Evolutionary conservation across 257 asterid genomes (phyloP).

Genomic region (Lycium barbarum): DNA sequence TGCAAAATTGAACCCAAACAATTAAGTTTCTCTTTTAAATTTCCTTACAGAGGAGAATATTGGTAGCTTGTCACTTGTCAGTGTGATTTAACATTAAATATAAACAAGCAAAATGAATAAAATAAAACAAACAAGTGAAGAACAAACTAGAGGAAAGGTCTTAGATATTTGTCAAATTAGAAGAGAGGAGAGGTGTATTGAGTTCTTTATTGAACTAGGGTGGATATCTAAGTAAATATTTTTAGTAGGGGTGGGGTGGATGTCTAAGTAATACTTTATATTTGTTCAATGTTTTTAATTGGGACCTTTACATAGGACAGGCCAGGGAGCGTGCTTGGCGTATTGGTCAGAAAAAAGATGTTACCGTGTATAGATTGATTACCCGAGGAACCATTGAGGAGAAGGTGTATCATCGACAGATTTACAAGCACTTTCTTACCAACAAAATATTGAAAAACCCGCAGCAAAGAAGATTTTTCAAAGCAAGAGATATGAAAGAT

Average conservation of each 20-base stretch:
- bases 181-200: slow-evolving; percentile 12
- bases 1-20: background rate
- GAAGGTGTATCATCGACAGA: slow-evolving; percentile 98
- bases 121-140: background rate
- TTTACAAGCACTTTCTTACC: slow-evolving; percentile 94
- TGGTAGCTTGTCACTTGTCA: background rate
- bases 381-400: slow-evolving; percentile 99
- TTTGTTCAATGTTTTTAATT: slow-evolving; percentile 21
- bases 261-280: background rate
- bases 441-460: slow-evolving; percentile 95
- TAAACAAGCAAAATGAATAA: background rate
- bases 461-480: slow-evolving; percentile 94
- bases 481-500: slow-evolving; percentile 97
- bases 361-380: slow-evolving; percentile 86
- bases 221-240: background rate
- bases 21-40: background rate
- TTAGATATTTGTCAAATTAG: slow-evolving; percentile 11
- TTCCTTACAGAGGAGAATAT: background rate
- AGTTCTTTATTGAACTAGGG: slow-evolving; percentile 4
- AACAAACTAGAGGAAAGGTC: background rate
- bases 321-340: slow-evolving; percentile 99
- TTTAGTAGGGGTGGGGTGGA: background rate
- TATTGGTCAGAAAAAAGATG: slow-evolving; percentile 95
- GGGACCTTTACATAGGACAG: slow-evolving; percentile 49
- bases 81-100: background rate